Percentiles rank a stretch among this genome's conserved stretches.
Conservation (phyloP, 2,329 filamentous ascomycete genomes). For the Cladosporium colombiae region DNA sequence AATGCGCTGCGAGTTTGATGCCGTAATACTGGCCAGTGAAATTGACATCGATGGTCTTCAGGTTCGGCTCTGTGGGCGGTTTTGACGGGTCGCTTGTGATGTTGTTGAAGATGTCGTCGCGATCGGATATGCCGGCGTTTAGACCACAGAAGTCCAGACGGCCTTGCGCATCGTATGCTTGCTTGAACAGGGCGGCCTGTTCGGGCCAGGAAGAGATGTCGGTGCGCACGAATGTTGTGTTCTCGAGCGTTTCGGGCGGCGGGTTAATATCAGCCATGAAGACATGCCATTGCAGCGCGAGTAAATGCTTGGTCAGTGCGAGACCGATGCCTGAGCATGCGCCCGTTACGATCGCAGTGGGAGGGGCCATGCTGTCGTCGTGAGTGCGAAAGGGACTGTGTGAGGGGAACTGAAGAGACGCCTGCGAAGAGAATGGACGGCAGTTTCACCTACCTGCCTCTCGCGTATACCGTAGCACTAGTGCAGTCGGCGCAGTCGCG, state of each 20-base stretch:
- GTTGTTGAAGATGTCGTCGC: conserved; percentile 38
- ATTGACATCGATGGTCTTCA: conserved; percentile 40
- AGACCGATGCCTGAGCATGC: conserved; percentile 49
- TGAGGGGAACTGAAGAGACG: background rate
- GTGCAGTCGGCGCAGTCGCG: background rate
- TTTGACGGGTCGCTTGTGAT: conserved; percentile 24
- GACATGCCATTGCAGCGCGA: conserved; percentile 42
- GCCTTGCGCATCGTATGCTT: conserved; percentile 28
- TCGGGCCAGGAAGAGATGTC: conserved; percentile 35
- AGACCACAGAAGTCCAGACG: conserved; percentile 37
- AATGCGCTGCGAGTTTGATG: conserved; percentile 42
- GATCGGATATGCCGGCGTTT: conserved; percentile 40
- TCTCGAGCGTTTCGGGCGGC: conserved; percentile 32
- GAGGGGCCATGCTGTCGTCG: conserved; percentile 36
- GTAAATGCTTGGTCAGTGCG: conserved; percentile 45
- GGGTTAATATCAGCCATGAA: conserved; percentile 49
- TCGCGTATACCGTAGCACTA: background rate
- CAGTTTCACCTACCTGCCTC: background rate
- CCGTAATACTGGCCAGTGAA: conserved; percentile 39
- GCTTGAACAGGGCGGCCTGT: conserved; percentile 30
- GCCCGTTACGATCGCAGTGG: conserved; percentile 49
- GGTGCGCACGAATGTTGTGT: conserved; percentile 39
- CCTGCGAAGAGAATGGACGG: background rate
- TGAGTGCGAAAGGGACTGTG: background rate
- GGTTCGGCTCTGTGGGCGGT: conserved; percentile 36